A percentile compares a stretch with the other conserved stretches of the same genome.
These are phyloP conservation scores for Pseudogymnoascus sp. DNA, from an alignment of 2,329 filamentous ascomycete genomes.

Conservation along the genomic window DNA sequence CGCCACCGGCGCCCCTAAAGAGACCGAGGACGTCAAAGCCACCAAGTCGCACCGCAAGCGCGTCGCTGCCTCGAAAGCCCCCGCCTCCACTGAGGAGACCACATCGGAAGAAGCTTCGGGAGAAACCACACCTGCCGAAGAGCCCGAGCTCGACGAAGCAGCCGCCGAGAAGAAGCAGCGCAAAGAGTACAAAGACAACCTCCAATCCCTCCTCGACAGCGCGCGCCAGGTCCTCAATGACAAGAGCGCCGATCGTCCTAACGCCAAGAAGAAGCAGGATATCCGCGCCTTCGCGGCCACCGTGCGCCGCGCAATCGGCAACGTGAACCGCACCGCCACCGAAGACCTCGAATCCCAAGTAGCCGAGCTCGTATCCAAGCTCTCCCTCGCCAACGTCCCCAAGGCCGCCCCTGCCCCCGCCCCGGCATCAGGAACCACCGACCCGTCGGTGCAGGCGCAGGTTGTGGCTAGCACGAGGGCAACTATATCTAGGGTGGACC, in stretches of 20 bases:
- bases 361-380: constrained; percentile 39
- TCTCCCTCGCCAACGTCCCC: constrained; percentile 33
- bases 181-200: constrained; percentile 30
- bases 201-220: constrained; percentile 47
- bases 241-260: constrained; percentile 41
- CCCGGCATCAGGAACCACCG: constrained; percentile 13
- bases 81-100: constrained; percentile 21
- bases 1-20: constrained; percentile 71
- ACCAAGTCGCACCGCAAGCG: constrained; percentile 15
- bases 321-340: constrained; percentile 34
- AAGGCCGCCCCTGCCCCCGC: constrained; percentile 16
- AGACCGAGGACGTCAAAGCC: constrained; percentile 23
- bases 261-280: constrained; percentile 65
- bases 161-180: constrained; percentile 32
- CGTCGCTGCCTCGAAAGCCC: constrained; percentile 13
- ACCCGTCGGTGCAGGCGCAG: constrained; percentile 20
- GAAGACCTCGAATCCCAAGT: constrained; percentile 49
- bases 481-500: constrained; percentile 19
- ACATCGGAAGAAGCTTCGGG: constrained; percentile 15
- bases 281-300: constrained; percentile 63
- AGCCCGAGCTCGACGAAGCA: constrained; percentile 25
- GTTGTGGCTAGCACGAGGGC: constrained; percentile 11
- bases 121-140: constrained; percentile 8
- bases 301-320: constrained; percentile 28
- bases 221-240: constrained; percentile 54